Evolutionary conservation across 2,329 filamentous ascomycete species (phyloP).

Genomic region (Paradendryphiella salina): DNA sequence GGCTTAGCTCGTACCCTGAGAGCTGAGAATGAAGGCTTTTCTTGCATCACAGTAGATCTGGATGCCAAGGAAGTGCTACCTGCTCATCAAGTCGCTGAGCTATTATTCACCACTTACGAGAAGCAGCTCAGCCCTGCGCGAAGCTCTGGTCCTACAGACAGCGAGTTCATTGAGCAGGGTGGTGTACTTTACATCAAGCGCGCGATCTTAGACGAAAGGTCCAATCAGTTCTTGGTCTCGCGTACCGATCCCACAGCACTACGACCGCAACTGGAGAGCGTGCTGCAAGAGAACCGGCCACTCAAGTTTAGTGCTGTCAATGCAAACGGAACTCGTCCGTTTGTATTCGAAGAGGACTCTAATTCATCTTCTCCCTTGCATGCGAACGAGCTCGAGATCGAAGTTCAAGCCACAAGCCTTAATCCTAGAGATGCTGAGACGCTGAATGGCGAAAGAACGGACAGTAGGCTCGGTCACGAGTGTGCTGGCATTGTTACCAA

Average conservation of each 20-base stretch:
- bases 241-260: conserved; percentile 4
- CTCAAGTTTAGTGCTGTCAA: conserved; percentile 2
- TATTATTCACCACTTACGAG: conserved; percentile 8
- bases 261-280: conserved; percentile 6
- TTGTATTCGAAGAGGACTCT: conserved; percentile 17
- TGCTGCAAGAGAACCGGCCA: background rate
- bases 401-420: conserved; percentile 31
- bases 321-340: background rate
- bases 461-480: conserved; percentile 14
- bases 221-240: conserved; percentile 13
- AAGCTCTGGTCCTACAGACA: background rate
- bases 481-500: conserved; percentile 24
- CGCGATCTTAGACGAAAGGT: conserved; percentile 10
- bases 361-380: background rate
- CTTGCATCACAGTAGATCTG: conserved; percentile 23
- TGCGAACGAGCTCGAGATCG: conserved; percentile 37
- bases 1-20: conserved; percentile 18
- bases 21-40: conserved; percentile 18
- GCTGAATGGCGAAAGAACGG: conserved; percentile 32
- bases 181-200: conserved; percentile 17
- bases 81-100: conserved; percentile 4
- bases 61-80: conserved; percentile 10
- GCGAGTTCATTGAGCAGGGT: conserved; percentile 14
- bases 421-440: conserved; percentile 16
- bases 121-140: background rate